Evolutionary conservation across 768 basidiomycete genomes (phyloP).

Genomic region (Crucibulum laeve): DNA sequence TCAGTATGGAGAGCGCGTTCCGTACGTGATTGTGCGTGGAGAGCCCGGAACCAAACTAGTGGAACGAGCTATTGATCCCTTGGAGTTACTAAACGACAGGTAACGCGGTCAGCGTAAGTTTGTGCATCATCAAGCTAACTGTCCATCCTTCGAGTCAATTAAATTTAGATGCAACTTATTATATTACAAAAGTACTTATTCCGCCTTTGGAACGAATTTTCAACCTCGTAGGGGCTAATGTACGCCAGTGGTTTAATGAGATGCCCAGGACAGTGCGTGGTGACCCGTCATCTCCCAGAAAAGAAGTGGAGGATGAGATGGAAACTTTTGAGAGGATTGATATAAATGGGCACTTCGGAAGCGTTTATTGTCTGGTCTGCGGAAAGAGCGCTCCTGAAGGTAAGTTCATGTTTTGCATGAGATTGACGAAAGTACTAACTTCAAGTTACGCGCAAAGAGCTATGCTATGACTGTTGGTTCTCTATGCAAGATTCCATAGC

Average conservation of each 20-base stretch:
- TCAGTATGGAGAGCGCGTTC: conserved; percentile 91
- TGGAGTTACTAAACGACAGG: conserved; percentile 64
- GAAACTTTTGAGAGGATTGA: conserved; percentile 35
- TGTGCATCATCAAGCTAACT: background rate
- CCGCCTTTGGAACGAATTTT: conserved; percentile 90
- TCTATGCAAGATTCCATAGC: conserved; percentile 52
- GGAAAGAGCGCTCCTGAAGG: conserved; percentile 50
- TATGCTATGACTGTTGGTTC: conserved; percentile 62
- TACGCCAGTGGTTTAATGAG: conserved; percentile 79
- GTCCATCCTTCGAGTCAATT: conserved; percentile 45
- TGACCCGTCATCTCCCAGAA: conserved; percentile 25
- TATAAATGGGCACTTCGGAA: conserved; percentile 76
- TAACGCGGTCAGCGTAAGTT: conserved; percentile 17
- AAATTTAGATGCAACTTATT: conserved; percentile 83
- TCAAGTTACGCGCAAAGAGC: conserved; percentile 26
- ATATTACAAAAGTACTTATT: conserved; percentile 83
- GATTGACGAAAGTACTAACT: background rate
- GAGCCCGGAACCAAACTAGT: conserved; percentile 61
- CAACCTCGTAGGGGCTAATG: conserved; percentile 86
- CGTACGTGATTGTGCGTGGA: conserved; percentile 80
- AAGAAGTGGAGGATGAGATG: conserved; percentile 11
- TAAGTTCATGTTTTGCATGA: conserved; percentile 16
- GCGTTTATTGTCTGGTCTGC: conserved; percentile 68
- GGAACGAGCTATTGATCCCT: conserved; percentile 71
- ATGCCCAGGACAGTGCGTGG: conserved; percentile 61